Evolutionary conservation across 345 rosid species (phyloP).

Genomic region (Linum usitatissimum): DNA sequence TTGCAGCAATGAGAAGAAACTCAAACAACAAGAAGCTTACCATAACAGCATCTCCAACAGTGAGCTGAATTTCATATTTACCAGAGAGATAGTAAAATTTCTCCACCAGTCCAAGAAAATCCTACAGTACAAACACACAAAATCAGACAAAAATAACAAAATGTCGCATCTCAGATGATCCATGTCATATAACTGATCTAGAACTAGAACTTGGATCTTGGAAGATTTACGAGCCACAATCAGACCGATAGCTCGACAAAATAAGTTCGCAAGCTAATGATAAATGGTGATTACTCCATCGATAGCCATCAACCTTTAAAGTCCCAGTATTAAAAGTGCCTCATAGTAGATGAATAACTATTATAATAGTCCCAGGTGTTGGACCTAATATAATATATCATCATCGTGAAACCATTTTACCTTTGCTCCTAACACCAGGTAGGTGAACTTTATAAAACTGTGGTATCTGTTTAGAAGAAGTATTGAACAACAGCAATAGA

Average conservation of each 20-base stretch:
- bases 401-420: not conserved
- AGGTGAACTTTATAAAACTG: not conserved
- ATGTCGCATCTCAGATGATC: not conserved
- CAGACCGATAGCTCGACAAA: not conserved
- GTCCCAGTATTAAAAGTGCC: not conserved
- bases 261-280: not conserved
- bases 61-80: conserved; percentile 73
- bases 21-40: conserved; percentile 28
- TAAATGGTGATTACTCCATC: not conserved
- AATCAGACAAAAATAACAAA: conserved; percentile 4
- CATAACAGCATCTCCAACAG: conserved; percentile 88
- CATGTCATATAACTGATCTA: not conserved
- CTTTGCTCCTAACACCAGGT: not conserved
- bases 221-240: no score
- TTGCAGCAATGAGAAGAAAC: not conserved
- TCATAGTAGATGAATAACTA: not conserved
- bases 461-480: not conserved
- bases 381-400: not conserved
- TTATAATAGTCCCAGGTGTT: not conserved
- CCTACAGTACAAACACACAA: conserved; percentile 32
- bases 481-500: not conserved
- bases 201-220: no score
- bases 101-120: conserved; percentile 89
- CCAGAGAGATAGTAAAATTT: conserved; percentile 91
- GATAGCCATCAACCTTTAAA: not conserved